These are phyloP conservation scores for Claviceps spartinae DNA, from an alignment of 2,329 filamentous ascomycete genomes.

Conservation along the genomic window DNA sequence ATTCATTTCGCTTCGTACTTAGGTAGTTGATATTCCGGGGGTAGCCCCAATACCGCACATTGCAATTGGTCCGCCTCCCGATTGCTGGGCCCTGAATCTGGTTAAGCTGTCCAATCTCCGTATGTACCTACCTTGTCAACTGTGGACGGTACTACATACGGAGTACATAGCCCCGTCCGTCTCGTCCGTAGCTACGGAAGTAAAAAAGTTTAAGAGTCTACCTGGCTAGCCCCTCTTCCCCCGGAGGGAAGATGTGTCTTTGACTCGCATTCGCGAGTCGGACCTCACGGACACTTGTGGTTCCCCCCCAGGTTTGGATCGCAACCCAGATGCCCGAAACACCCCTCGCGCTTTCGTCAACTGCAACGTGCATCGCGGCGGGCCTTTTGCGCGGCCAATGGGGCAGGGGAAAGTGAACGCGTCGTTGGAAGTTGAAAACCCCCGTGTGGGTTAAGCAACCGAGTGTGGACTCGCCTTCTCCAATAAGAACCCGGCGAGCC, in stretches of 20 bases:
- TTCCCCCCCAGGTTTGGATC: background rate
- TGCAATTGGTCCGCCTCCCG: background rate
- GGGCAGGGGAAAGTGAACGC: background rate
- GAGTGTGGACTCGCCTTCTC: background rate
- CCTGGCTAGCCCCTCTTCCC: background rate
- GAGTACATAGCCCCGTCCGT: background rate
- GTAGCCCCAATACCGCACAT: slow-evolving; percentile 7
- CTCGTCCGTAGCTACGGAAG: background rate
- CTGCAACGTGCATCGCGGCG: background rate
- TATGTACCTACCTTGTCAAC: too few relatives aligned
- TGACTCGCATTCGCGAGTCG: slow-evolving; percentile 4
- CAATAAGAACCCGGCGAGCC: background rate
- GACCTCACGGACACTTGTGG: background rate
- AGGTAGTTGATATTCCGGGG: slow-evolving; percentile 15
- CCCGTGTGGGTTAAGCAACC: background rate
- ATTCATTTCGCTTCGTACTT: slow-evolving; percentile 18
- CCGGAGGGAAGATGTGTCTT: background rate
- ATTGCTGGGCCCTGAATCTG: background rate
- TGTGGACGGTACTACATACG: too few relatives aligned
- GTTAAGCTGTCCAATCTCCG: too few relatives aligned
- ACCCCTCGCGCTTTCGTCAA: background rate
- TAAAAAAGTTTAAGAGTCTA: background rate
- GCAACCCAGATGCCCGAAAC: background rate
- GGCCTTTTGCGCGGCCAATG: background rate
- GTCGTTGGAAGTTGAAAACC: background rate